Conservation (phyloP, 169 alveolate genomes). For the Toxoplasma gondii region DNA sequence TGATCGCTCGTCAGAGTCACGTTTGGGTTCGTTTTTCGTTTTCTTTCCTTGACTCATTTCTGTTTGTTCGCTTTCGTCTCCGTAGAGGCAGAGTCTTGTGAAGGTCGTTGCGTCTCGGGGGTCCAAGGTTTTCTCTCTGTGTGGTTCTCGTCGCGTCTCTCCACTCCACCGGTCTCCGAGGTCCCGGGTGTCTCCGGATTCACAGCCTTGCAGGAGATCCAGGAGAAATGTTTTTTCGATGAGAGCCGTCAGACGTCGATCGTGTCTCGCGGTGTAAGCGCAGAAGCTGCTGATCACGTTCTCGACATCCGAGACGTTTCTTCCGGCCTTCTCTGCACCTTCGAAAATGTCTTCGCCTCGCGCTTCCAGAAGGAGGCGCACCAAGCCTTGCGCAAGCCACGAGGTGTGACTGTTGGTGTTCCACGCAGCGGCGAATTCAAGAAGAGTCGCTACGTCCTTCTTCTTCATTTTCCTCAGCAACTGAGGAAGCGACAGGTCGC, state of each 20-base stretch:
- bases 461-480: background rate
- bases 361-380: background rate
- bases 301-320: background rate
- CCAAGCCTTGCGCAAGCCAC: constrained; percentile 6
- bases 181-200: background rate
- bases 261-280: constrained; percentile 23
- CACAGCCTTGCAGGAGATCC: background rate
- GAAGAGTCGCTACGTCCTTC: background rate
- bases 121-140: background rate
- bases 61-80: background rate
- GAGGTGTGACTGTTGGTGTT: constrained; percentile 7
- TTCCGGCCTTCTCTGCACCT: background rate
- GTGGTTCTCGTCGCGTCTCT: background rate
- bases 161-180: background rate
- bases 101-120: background rate
- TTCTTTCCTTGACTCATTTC: background rate
- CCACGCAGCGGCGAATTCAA: background rate
- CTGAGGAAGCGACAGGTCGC: background rate
- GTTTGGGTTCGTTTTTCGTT: background rate
- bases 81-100: background rate
- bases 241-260: background rate
- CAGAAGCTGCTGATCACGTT: background rate
- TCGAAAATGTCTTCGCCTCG: background rate
- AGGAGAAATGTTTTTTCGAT: background rate
- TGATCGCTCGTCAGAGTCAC: background rate